Base-by-base conservation (phyloP, 306 rosid genomes). In the Corylus americana region DNA sequence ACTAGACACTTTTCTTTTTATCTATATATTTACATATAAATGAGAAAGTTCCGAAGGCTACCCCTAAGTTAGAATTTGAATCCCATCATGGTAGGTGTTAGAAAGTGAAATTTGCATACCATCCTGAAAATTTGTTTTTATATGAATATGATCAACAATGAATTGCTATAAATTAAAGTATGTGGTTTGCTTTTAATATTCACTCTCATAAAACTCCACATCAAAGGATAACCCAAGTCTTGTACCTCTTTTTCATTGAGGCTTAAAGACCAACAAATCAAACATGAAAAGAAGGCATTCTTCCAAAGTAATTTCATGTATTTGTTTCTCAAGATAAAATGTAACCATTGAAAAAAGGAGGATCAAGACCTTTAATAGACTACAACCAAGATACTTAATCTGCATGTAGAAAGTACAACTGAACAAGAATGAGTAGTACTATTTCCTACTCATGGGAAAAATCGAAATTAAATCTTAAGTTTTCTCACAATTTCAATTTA, bases 81-180 rank as follows among this genome's bases (percentile, higher is more conserved):
- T 61, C 74, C 59, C 47, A 22, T 20, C 11, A 31, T 50, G 55
- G 12, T 17, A 31, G 22, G 3, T 9, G 47, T 13, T 63, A 25
- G 27, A 58, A 35, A 35, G 58, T 48, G 11, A 48, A 20, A 44
- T 17, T 37, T 20, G 37, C 16, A 18, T 66, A 72, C 22, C 37
- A 50, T 68, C 55, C 63, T n/a, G 49, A 47, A 70, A 44, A 57
- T 31, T 48, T 70, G 37, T 47, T 74, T 48, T 57, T 68, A 70
- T 79, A 75, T 75, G 62, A 42, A 79, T 75, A 70, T 50, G 73
- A 70, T 39, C 39, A 12, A 53, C 37, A 22, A 16, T 70, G 48
- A 73, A 73, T 44, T 58, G 55, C 27, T 76, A 35, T 42, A 42
- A 45, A 42, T 29, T 68, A 67, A 45, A 42, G 51, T 68, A 67